Percentiles rank a stretch among this genome's conserved stretches.
Conservation (phyloP, 306 rosid species). For the Cucurbita moschata region DNA sequence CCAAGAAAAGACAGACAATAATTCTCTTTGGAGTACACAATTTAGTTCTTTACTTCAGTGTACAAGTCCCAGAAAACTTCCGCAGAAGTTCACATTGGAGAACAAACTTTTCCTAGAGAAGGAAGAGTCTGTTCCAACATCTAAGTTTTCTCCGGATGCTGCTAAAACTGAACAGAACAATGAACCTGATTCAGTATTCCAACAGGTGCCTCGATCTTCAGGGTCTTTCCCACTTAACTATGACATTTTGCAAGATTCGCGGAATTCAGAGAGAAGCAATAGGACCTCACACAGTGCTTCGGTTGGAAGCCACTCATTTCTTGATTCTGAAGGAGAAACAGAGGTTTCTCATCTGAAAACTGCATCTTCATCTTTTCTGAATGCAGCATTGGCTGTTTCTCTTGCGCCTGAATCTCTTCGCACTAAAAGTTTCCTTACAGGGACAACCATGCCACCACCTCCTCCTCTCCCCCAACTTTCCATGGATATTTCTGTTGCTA, state of each 20-base stretch:
- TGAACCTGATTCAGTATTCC: slow-evolving; percentile 1
- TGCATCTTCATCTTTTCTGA: slow-evolving; percentile 9
- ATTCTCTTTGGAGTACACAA: slow-evolving; percentile 19
- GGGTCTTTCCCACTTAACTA: slow-evolving; percentile 10
- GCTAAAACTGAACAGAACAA: not conserved
- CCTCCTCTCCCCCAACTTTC: slow-evolving; percentile 15
- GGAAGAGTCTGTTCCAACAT: slow-evolving; percentile 18
- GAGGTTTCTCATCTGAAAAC: not conserved
- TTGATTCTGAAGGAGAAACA: not conserved
- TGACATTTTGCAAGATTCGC: not conserved
- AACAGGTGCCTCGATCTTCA: slow-evolving; percentile 18
- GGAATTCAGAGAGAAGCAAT: not conserved
- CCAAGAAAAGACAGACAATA: slow-evolving; percentile 30
- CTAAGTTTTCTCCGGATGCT: slow-evolving; percentile 19
- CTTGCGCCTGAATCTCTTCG: slow-evolving; percentile 17
- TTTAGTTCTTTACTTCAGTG: slow-evolving; percentile 16
- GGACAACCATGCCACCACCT: slow-evolving; percentile 34
- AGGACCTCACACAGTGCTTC: slow-evolving; percentile 1
- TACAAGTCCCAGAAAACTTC: slow-evolving; percentile 22
- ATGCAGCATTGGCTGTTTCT: slow-evolving; percentile 4
- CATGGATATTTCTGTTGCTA: slow-evolving; percentile 5
- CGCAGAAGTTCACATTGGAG: slow-evolving; percentile 8
- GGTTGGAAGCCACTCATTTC: not conserved
- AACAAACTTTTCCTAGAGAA: slow-evolving; percentile 8
- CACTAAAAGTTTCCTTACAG: slow-evolving; percentile 18